Evolutionary conservation across 169 alveolate species (phyloP).

Genomic region (Babesia sp.): DNA sequence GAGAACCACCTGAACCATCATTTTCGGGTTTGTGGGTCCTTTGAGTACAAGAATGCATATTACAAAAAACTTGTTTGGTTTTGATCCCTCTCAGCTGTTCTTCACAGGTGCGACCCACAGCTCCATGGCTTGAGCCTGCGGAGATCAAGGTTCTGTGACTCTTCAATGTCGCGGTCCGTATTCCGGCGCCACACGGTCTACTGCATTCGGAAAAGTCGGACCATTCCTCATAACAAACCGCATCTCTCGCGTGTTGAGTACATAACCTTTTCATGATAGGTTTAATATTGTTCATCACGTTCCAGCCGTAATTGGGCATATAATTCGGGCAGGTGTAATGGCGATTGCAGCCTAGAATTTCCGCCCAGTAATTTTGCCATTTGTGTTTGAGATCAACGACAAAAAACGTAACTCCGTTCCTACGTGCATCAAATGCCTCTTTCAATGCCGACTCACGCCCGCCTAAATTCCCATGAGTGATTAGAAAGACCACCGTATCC

Average conservation of each 20-base stretch:
- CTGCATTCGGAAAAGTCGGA: slow-evolving; percentile 47
- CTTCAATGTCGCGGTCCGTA: slow-evolving; percentile 7
- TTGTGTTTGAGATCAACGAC: slow-evolving; percentile 41
- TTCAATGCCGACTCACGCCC: slow-evolving; percentile 30
- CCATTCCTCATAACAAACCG: slow-evolving; percentile 62
- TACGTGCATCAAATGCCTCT: slow-evolving; percentile 46
- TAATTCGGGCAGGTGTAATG: slow-evolving; percentile 30
- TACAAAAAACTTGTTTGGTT: slow-evolving; percentile 30
- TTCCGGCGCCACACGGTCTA: slow-evolving; percentile 50
- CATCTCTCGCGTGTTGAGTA: slow-evolving; percentile 35
- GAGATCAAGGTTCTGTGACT: slow-evolving; percentile 21
- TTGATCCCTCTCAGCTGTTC: slow-evolving; percentile 23
- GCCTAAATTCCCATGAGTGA: slow-evolving; percentile 36
- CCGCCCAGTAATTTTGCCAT: slow-evolving; percentile 11
- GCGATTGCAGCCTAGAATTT: slow-evolving; percentile 41
- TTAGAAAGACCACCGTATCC: slow-evolving; percentile 39
- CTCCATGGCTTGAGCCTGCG: slow-evolving; percentile 18
- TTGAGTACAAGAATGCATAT: slow-evolving; percentile 21
- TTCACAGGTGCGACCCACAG: slow-evolving; percentile 43
- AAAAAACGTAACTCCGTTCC: slow-evolving; percentile 54
- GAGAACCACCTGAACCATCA: background rate
- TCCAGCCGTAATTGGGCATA: background rate
- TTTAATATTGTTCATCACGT: background rate
- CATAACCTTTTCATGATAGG: slow-evolving; percentile 32
- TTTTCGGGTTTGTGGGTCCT: background rate